These are phyloP conservation scores for Asterophora lycoperdoides DNA, from an alignment of 768 basidiomycete species.

Conservation along the genomic window DNA sequence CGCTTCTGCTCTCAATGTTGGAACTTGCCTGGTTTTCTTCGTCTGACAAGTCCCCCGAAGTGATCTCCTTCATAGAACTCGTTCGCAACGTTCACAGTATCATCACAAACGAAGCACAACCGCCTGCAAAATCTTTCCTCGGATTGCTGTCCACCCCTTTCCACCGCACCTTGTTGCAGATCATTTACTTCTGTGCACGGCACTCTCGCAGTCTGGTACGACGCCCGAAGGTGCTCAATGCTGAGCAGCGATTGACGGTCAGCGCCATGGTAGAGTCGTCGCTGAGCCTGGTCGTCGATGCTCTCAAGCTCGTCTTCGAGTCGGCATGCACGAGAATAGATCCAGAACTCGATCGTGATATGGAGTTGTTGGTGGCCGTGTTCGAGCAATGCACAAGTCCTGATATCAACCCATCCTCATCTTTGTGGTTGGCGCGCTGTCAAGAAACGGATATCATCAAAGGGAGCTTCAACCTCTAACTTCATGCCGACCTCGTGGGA, in stretches of 20 bases:
- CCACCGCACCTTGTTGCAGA: constrained; percentile 76
- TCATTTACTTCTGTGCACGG: constrained; percentile 72
- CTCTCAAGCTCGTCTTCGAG: constrained; percentile 59
- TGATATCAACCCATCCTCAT: constrained; percentile 64
- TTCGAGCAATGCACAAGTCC: constrained; percentile 75
- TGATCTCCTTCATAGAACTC: constrained; percentile 57
- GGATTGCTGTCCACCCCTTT: constrained; percentile 61
- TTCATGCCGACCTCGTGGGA: constrained; percentile 64
- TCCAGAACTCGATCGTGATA: constrained; percentile 70
- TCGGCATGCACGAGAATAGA: constrained; percentile 54
- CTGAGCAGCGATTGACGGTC: constrained; percentile 60
- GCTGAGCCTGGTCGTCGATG: constrained; percentile 65
- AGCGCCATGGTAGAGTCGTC: constrained; percentile 57
- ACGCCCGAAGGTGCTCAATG: constrained; percentile 47
- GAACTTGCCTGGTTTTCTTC: constrained; percentile 76
- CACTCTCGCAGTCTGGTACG: constrained; percentile 51
- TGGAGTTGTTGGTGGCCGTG: constrained; percentile 78
- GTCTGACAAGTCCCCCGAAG: constrained; percentile 48
- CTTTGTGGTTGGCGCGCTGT: constrained; percentile 74
- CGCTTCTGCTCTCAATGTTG: constrained; percentile 70
- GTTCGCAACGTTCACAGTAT: constrained; percentile 59
- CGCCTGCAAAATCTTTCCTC: constrained; percentile 70
- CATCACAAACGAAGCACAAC: constrained; percentile 68
- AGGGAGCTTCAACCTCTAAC: constrained; percentile 69
- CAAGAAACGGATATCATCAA: constrained; percentile 79